These are phyloP conservation scores for Digitaria exilis DNA, from an alignment of 202 grass and related monocot genomes.

Conservation along the genomic window DNA sequence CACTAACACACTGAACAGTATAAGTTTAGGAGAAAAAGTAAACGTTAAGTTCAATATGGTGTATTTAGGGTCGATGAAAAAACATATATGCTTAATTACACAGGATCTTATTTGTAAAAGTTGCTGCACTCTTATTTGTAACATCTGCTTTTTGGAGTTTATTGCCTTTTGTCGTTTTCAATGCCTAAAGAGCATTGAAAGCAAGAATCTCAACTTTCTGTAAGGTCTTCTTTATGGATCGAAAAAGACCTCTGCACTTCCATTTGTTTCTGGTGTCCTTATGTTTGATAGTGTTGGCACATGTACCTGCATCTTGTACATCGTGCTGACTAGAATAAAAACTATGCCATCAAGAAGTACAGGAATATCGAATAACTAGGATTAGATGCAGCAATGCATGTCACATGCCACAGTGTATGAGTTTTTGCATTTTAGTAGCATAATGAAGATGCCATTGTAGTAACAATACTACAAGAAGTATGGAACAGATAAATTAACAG, in stretches of 20 bases:
- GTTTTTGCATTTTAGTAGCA: constrained; percentile 14
- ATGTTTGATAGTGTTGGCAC: constrained; percentile 25
- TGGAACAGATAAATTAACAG: constrained; percentile 4
- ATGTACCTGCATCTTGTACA: constrained; percentile 43
- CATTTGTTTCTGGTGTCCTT: constrained; percentile 36
- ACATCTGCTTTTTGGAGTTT: constrained; percentile 29
- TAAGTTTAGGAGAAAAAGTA: constrained; percentile 1
- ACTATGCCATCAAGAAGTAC: constrained; percentile 22
- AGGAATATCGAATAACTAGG: constrained; percentile 39
- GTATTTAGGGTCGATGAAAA: constrained; percentile 7
- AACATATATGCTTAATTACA: not conserved
- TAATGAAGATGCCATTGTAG: not conserved
- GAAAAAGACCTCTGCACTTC: constrained; percentile 32
- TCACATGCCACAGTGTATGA: constrained; percentile 7
- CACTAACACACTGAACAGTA: constrained; percentile 32
- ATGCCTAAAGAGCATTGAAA: constrained; percentile 33
- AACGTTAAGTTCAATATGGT: not conserved
- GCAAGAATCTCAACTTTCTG: constrained; percentile 38
- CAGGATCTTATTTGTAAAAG: constrained; percentile 7
- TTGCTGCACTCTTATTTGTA: not conserved
- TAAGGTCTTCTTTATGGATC: constrained; percentile 30
- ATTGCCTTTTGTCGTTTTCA: constrained; percentile 33
- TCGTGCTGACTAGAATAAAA: constrained; percentile 16
- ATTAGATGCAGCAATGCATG: constrained; percentile 29
- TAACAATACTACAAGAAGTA: constrained; percentile 6